Conservation (phyloP, 176 grass and related monocot genomes). For the Zea mays region DNA sequence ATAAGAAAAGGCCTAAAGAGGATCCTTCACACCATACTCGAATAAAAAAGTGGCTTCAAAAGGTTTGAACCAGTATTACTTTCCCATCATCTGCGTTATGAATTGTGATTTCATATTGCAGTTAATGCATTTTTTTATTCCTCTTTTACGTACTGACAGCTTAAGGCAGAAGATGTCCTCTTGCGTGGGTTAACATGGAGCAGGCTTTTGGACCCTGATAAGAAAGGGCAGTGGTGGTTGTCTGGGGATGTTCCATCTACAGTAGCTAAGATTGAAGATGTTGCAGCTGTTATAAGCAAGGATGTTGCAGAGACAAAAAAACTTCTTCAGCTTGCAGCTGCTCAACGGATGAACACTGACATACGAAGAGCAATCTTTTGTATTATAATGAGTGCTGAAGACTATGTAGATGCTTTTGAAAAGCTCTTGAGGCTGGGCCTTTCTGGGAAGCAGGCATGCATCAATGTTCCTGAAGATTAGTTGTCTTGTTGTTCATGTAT, state of each 20-base stretch:
- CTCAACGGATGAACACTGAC: constrained; percentile 95
- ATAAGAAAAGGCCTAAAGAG: constrained; percentile 83
- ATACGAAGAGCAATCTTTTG: constrained; percentile 89
- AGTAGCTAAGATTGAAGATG: constrained; percentile 53
- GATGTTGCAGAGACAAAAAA: constrained; percentile 75
- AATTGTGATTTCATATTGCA: constrained; percentile 14
- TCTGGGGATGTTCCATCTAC: constrained; percentile 54
- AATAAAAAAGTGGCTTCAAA: constrained; percentile 92
- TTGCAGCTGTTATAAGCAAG: constrained; percentile 59
- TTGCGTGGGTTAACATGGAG: constrained; percentile 80
- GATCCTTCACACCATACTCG: constrained; percentile 75
- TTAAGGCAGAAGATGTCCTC: constrained; percentile 70
- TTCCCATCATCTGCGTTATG: background rate
- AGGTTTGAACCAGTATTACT: constrained; percentile 44
- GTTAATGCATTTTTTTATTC: constrained; percentile 29
- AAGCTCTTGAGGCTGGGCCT: constrained; percentile 87
- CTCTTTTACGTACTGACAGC: constrained; percentile 41
- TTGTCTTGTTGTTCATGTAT: constrained; percentile 23
- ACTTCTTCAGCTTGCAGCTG: constrained; percentile 72
- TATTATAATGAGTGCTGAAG: constrained; percentile 91
- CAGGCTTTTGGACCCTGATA: constrained; percentile 78
- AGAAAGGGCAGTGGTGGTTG: constrained; percentile 98
- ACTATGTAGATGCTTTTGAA: constrained; percentile 95
- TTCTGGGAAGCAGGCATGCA: constrained; percentile 78
- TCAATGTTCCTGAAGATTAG: background rate